phyloP scores from a whole-genome alignment of 805 yeast genomes.

The Candida fluviatilis region DNA sequence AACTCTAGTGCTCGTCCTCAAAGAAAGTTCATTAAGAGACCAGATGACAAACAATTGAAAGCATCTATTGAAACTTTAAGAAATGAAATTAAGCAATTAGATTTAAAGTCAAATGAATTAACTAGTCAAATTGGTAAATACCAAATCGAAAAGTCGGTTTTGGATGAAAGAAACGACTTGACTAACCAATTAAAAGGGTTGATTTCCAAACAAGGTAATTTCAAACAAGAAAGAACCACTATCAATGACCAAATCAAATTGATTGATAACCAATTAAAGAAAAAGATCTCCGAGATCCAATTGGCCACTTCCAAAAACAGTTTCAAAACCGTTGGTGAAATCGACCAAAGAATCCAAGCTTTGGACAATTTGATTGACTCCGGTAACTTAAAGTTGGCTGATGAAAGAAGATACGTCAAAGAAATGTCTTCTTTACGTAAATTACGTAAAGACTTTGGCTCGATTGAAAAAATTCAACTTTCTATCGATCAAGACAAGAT shows the following conservation, averaged over 20 bases:
- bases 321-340: conserved; percentile 65
- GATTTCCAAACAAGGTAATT: conserved; percentile 43
- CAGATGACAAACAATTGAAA: conserved; percentile 65
- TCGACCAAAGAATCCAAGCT: conserved; percentile 58
- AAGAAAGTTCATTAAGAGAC: conserved; percentile 65
- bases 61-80: conserved; percentile 51
- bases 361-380: conserved; percentile 73
- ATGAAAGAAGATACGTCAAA: conserved; percentile 80
- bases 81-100: conserved; percentile 61
- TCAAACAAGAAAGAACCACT: conserved; percentile 44
- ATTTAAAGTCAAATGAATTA: conserved; percentile 48
- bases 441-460: conserved; percentile 70
- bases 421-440: conserved; percentile 84
- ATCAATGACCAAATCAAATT: conserved; percentile 69
- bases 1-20: conserved; percentile 12
- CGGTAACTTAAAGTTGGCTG: conserved; percentile 82
- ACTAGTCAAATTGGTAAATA: conserved; percentile 49
- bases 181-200: conserved; percentile 36
- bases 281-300: conserved; percentile 71
- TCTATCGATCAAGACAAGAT: conserved; percentile 75
- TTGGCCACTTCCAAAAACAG: conserved; percentile 64
- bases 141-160: conserved; percentile 27
- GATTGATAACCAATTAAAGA: conserved; percentile 66
- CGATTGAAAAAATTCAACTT: conserved; percentile 69
- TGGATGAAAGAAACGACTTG: conserved; percentile 29